Conservation (phyloP, 495 filamentous ascomycete species). For the Penicillium simplicissimum region DNA sequence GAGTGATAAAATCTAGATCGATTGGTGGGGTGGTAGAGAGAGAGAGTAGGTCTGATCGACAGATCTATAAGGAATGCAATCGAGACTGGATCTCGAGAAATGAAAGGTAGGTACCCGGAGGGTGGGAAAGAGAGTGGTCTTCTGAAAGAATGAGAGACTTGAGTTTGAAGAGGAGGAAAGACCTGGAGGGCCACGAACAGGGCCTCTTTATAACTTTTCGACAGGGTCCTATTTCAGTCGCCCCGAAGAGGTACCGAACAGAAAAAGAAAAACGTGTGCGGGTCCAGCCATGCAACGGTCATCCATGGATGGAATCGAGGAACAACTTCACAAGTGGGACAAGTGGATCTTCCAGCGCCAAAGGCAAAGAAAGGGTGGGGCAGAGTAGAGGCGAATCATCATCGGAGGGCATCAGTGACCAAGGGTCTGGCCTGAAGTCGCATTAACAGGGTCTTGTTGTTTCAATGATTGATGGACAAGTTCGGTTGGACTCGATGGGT, state of each 20-base stretch:
- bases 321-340: slow-evolving; percentile 23
- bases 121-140: slow-evolving; percentile 15
- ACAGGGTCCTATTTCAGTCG: background rate
- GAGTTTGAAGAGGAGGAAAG: slow-evolving; percentile 4
- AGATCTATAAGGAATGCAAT: slow-evolving; percentile 26
- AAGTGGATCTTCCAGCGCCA: slow-evolving; percentile 3
- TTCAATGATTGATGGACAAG: slow-evolving; percentile 8
- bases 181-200: background rate
- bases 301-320: slow-evolving; percentile 25
- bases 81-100: slow-evolving; percentile 35
- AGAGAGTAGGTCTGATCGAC: slow-evolving; percentile 28
- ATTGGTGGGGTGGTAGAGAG: slow-evolving; percentile 16
- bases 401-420: background rate
- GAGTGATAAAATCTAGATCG: slow-evolving; percentile 14
- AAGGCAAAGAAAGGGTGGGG: slow-evolving; percentile 12
- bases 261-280: slow-evolving; percentile 20
- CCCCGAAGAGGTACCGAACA: slow-evolving; percentile 26
- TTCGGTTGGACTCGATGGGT: background rate
- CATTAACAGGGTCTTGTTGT: slow-evolving; percentile 8
- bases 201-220: slow-evolving; percentile 28
- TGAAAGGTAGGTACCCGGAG: slow-evolving; percentile 18
- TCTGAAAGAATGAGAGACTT: slow-evolving; percentile 1
- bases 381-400: slow-evolving; percentile 17
- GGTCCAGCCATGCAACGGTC: slow-evolving; percentile 19
- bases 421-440: slow-evolving; percentile 6